Conservation (phyloP, 768 basidiomycete genomes). For the Leccinum variicolor region DNA sequence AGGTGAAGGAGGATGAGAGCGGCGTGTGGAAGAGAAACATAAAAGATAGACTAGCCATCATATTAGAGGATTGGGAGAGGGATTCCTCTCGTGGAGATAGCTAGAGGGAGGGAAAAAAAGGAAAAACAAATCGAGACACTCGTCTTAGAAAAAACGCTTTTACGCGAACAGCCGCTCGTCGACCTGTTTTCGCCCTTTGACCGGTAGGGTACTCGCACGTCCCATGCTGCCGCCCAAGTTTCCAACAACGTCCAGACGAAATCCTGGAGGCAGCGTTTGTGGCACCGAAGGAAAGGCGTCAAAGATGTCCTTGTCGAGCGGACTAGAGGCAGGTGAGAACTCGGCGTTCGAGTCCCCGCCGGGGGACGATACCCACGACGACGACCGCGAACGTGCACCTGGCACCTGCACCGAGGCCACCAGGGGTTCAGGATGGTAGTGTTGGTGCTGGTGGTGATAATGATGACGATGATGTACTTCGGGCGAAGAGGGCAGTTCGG, state of each 20-base stretch:
- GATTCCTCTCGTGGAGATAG: background rate
- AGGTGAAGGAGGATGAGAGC: background rate
- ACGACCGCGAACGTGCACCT: background rate
- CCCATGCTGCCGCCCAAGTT: conserved; percentile 4
- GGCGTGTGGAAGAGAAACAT: conserved; percentile 1
- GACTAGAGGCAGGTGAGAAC: conserved; percentile 37
- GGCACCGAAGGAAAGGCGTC: conserved; percentile 76
- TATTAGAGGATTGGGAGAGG: background rate
- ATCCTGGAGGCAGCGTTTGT: conserved; percentile 39
- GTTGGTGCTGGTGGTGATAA: background rate
- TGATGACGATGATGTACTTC: background rate
- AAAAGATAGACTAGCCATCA: conserved; percentile 9
- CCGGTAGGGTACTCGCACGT: conserved; percentile 25
- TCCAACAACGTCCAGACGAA: conserved; percentile 10
- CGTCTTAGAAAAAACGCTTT: conserved; percentile 10
- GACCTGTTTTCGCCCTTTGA: conserved; percentile 26
- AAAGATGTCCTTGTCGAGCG: conserved; percentile 57
- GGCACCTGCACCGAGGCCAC: background rate
- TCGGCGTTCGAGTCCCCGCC: conserved; percentile 34
- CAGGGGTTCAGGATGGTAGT: background rate
- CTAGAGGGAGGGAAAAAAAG: background rate
- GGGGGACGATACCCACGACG: conserved; percentile 47
- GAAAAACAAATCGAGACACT: background rate
- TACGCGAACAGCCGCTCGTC: conserved; percentile 22
- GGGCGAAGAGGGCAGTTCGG: conserved; percentile 4